These are phyloP conservation scores for Termitomyces sp. DNA, from an alignment of 768 basidiomycete species.

Conservation along the genomic window DNA sequence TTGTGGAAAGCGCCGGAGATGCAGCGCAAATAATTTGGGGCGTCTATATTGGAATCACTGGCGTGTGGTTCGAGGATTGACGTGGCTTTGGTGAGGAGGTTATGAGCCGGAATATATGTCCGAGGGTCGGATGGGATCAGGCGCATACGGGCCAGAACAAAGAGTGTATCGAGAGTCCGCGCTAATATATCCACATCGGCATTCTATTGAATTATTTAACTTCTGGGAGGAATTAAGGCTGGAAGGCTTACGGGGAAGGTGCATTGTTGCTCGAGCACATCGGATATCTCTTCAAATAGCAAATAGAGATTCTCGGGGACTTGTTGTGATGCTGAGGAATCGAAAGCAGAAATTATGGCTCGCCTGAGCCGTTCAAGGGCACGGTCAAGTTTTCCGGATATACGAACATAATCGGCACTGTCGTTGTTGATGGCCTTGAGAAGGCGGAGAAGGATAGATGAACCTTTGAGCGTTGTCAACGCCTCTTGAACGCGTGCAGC, in stretches of 20 bases:
- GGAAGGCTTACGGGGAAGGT: constrained; percentile 28
- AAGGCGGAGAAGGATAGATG: constrained; percentile 15
- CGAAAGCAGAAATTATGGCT: constrained; percentile 46
- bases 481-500: constrained; percentile 21
- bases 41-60: constrained; percentile 22
- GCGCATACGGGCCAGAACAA: constrained; percentile 48
- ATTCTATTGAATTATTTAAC: constrained; percentile 19
- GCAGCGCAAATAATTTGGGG: constrained; percentile 64
- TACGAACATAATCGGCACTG: constrained; percentile 36
- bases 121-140: constrained; percentile 40
- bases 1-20: constrained; percentile 73
- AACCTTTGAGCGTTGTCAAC: constrained; percentile 17
- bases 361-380: constrained; percentile 60
- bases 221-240: constrained; percentile 6
- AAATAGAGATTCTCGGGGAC: constrained; percentile 16
- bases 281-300: constrained; percentile 37
- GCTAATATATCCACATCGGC: constrained; percentile 36
- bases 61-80: constrained; percentile 29
- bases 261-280: constrained; percentile 26
- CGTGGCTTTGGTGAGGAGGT: constrained; percentile 45
- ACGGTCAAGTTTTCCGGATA: constrained; percentile 54
- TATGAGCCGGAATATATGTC: constrained; percentile 46
- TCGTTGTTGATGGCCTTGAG: constrained; percentile 9
- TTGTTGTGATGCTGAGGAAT: constrained; percentile 22
- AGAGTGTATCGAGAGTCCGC: constrained; percentile 52